Evolutionary conservation across 2,329 filamentous ascomycete genomes (phyloP).

Genomic region (Talaromyces atroroseus): DNA sequence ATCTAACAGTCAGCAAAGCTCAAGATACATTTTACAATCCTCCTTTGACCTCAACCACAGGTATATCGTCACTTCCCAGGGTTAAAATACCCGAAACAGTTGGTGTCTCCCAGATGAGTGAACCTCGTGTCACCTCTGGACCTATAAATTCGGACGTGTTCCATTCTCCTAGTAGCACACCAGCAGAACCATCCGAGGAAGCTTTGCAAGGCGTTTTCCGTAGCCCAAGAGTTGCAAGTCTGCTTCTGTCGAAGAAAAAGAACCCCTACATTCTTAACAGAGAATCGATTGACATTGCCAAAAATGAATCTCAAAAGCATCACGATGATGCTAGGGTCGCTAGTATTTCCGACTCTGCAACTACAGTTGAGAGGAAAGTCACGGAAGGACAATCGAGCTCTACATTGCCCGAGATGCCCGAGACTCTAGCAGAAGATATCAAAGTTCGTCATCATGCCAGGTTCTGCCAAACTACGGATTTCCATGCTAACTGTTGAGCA

Average conservation of each 20-base stretch:
- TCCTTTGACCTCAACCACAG: conserved; percentile 42
- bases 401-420: background rate
- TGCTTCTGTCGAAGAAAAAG: conserved; percentile 38
- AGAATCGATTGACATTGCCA: background rate
- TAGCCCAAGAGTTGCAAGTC: conserved; percentile 52
- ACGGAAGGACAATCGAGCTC: background rate
- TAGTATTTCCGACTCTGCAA: background rate
- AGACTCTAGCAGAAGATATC: background rate
- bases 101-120: conserved; percentile 42
- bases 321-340: background rate
- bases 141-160: conserved; percentile 54
- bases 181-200: conserved; percentile 38
- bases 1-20: conserved; percentile 46
- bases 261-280: conserved; percentile 17
- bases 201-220: conserved; percentile 59
- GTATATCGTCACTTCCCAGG: conserved; percentile 49
- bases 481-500: conserved; percentile 17
- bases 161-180: conserved; percentile 32
- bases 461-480: background rate
- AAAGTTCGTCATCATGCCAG: background rate
- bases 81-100: conserved; percentile 51
- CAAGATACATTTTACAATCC: conserved; percentile 55
- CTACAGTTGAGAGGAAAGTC: background rate
- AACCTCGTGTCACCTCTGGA: conserved; percentile 24
- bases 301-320: background rate